Conservation (phyloP, 108 stramenopile species). For the Cyclotella distinguenda region DNA sequence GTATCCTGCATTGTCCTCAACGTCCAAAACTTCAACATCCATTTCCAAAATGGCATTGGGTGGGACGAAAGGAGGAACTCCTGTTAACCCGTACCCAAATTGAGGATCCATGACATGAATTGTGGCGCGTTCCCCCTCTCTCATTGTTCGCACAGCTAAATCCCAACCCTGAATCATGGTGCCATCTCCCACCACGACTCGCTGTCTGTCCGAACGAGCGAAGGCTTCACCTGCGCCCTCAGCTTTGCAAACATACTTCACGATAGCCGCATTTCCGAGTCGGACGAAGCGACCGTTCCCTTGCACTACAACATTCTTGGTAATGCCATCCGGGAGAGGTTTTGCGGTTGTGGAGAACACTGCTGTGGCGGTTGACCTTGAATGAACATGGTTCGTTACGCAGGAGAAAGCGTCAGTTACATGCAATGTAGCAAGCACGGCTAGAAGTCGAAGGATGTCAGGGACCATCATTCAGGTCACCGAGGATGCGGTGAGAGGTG, state of each 20-base stretch:
- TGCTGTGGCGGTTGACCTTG: neutral
- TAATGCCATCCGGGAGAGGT: slow-evolving; percentile 34
- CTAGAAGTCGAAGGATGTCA: slow-evolving; percentile 2
- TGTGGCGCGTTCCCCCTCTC: slow-evolving; percentile 65
- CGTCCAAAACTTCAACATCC: slow-evolving; percentile 64
- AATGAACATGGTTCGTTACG: neutral
- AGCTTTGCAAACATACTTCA: slow-evolving; percentile 43
- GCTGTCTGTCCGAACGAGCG: slow-evolving; percentile 37
- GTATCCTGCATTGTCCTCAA: slow-evolving; percentile 45
- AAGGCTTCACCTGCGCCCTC: slow-evolving; percentile 26
- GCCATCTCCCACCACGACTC: slow-evolving; percentile 62
- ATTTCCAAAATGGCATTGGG: slow-evolving; percentile 61
- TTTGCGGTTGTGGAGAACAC: slow-evolving; percentile 26
- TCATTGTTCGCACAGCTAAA: slow-evolving; percentile 65
- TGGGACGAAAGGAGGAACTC: slow-evolving; percentile 65
- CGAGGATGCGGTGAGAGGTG: too few relatives aligned
- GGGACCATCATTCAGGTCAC: too few relatives aligned
- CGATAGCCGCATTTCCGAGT: slow-evolving; percentile 33
- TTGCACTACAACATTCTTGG: slow-evolving; percentile 36
- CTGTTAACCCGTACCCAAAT: slow-evolving; percentile 65
- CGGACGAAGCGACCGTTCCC: slow-evolving; percentile 37
- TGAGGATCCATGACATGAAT: slow-evolving; percentile 65
- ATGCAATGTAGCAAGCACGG: neutral
- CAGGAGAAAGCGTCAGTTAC: slow-evolving; percentile 4
- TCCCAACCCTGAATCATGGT: slow-evolving; percentile 85